Evolutionary conservation across 441 rosid genomes (phyloP).

Genomic region (Gossypium trilobum): DNA sequence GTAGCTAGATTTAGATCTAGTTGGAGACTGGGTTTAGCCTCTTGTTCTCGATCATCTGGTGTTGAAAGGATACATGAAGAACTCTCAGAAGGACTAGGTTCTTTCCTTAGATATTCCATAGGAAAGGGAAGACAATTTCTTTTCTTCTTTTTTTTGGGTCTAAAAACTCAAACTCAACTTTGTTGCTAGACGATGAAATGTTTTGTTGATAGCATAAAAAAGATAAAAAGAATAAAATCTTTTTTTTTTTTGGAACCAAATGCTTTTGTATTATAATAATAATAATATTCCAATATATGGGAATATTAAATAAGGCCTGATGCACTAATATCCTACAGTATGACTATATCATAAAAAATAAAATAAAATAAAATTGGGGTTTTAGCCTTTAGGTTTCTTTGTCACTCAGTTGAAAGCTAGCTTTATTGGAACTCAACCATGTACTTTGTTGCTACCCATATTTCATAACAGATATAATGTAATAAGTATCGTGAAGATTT

Average conservation of each 20-base stretch:
- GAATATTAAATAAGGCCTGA: constrained; percentile 6
- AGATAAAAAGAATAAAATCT: constrained; percentile 1
- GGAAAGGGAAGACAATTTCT: neutral
- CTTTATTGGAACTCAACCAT: constrained; percentile 10
- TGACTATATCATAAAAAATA: neutral
- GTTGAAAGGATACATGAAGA: constrained; percentile 28
- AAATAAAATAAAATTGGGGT: neutral
- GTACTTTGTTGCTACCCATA: neutral
- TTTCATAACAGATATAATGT: neutral
- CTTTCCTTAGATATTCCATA: constrained; percentile 34
- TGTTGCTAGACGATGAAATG: constrained; percentile 14
- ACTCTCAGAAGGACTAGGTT: constrained; percentile 25
- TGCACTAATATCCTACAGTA: constrained; percentile 5
- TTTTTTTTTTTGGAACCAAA: constrained; percentile 13
- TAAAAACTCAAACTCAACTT: neutral
- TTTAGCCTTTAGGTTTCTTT: constrained; percentile 10
- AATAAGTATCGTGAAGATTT: too few relatives aligned
- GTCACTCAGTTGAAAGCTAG: constrained; percentile 5
- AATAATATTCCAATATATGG: constrained; percentile 15
- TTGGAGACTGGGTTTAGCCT: constrained; percentile 12
- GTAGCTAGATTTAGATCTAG: constrained; percentile 33
- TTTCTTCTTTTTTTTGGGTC: neutral
- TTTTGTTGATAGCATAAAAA: constrained; percentile 12
- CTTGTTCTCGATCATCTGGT: constrained; percentile 22
- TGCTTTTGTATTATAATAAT: constrained; percentile 5